Base-by-base conservation (phyloP, 2,329 filamentous ascomycete genomes). In the Uncinocarpus reesii region DNA sequence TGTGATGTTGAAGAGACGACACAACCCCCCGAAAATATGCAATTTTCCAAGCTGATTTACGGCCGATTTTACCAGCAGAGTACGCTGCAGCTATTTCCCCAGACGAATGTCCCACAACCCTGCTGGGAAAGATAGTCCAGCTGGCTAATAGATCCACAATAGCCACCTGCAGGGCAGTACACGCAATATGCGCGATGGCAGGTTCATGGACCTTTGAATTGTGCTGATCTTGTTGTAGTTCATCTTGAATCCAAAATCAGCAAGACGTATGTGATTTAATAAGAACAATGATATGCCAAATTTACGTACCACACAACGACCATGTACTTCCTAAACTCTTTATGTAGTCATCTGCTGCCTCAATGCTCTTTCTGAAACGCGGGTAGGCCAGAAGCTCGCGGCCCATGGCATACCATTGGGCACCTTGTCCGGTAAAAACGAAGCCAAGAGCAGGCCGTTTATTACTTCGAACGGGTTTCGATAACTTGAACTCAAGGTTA, bases 81-180 rank as follows among this genome's bases (percentile, higher is more conserved):
- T 58, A 60, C 3, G 57, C 57, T 10, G 57, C 57, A 7, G 54
- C 55, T 34, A 62, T 60, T 36, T 62, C 60, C n/a, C 60, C 60
- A 28, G 50, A 54, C 2, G 57, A 59, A 48, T 62, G 60, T 1
- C 60, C 60, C 4, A 57, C 52, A 7, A 55, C 53, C 10, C 41
- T 44, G 6, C 42, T 35, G 13, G 55, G 55, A 4, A 15, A 23
- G 10, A 58, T 38, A 23, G 38, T 49, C 50, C 45, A 56, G 7
- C 37, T 41, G 4, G 38, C 26, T 2, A 61, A 48, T 5, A 59
- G 48, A 5, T 59, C 54, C 2, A 61, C 49, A 15, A 59, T 21
- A 4, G 50, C 50, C 10, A 60, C 42, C 37, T 61, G 58, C 2
- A 60, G 11, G 10, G 51, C 56, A 5, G 51, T 55, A 32, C 46